phyloP scores from a whole-genome alignment of 1,284 basidiomycete genomes.

The Gomphus bonarii region DNA sequence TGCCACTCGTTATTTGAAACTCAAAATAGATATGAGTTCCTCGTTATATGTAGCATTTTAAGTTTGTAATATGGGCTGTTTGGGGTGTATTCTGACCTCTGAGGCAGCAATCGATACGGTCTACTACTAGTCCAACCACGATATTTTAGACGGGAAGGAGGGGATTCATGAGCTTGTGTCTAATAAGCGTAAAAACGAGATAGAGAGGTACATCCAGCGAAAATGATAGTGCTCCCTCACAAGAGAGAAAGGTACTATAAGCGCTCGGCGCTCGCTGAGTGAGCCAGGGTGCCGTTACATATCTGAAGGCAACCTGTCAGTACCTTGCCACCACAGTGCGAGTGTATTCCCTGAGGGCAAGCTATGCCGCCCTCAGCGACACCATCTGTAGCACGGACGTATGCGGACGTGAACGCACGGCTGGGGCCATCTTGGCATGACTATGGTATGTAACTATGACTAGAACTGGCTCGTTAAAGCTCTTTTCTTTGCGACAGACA shows the following conservation, averaged over 20 bases:
- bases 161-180: background rate
- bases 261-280: background rate
- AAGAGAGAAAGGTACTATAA: background rate
- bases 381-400: conserved; percentile 62
- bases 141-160: background rate
- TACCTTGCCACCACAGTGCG: background rate
- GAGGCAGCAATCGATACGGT: background rate
- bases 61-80: background rate
- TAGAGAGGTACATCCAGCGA: background rate
- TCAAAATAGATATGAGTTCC: background rate
- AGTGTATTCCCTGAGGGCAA: background rate
- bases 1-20: background rate
- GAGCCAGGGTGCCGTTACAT: conserved; percentile 5
- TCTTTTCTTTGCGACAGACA: conserved; percentile 40
- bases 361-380: conserved; percentile 6
- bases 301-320: background rate
- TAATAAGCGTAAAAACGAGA: background rate
- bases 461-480: conserved; percentile 12
- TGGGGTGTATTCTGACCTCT: background rate
- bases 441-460: conserved; percentile 44
- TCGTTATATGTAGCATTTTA: background rate
- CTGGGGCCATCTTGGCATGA: conserved; percentile 73
- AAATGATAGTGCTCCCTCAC: background rate
- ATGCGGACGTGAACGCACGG: conserved; percentile 63
- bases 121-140: no score